Base-by-base conservation (phyloP, 345 rosid genomes). In the Moringa oleifera region DNA sequence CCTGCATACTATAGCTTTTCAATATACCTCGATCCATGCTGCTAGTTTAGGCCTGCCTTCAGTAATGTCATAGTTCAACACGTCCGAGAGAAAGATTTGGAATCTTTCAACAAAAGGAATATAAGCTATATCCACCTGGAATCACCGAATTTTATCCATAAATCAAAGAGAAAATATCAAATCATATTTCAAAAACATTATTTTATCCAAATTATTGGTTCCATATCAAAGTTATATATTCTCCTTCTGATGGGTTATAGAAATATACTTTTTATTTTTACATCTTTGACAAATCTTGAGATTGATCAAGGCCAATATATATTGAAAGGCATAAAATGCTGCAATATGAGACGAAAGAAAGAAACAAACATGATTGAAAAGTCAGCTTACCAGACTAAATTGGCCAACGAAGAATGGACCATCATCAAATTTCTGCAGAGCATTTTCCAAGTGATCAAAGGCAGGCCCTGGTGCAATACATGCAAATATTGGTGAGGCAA, bases 351-450 rank as follows among this genome's bases (percentile, higher is more conserved):
- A n/a, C 18, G 0, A 5, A 23, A 20, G 18, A 33, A 24, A 18
- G n/a, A 55, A 18, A 15, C 28, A 5, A 55, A 57, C 23, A 58
- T 37, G 31, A 66, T 18, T 31, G 51, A 22, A 49, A 50, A 54
- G 31, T 23, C 49, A 57, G 51, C 76, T 63, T 77, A 90, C 97
- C 88, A 81, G 73, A 72, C 92, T 86, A 62, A 83, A 70, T 65
- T 80, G 85, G 31, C 97, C 95, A 28, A 90, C 96, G 74, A 93
- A 83, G 86, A 90, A 90, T 8, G 98, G 89, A 0, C 98, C 97
- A 24, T 90, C 97, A 61, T 79, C 82, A 25, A 82, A 86, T 52
- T 79, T 93, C 0, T 71, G 62, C 58, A 88, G 79, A 65, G 88
- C 77, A 60, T 79, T 75, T 80, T 93, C 97, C 63, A 90, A 64